These are phyloP conservation scores for Clarireedia homoeocarpa DNA, from an alignment of 2,329 filamentous ascomycete genomes.

Conservation along the genomic window DNA sequence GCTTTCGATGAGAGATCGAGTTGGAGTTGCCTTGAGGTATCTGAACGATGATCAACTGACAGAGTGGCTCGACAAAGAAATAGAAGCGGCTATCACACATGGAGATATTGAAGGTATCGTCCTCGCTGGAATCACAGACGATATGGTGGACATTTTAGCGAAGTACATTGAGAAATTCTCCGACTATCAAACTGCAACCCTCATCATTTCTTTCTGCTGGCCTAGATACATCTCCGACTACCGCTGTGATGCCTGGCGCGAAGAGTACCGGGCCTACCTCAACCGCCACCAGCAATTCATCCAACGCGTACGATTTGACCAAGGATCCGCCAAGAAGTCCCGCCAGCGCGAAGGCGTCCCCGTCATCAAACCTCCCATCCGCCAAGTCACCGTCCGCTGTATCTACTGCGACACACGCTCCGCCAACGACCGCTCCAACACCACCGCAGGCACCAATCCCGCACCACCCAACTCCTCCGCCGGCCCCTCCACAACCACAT, in stretches of 20 bases:
- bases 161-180: conserved; percentile 68
- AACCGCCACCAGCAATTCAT: conserved; percentile 68
- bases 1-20: conserved; percentile 65
- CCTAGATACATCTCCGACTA: conserved; percentile 72
- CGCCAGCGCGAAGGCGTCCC: conserved; percentile 52
- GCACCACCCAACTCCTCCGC: conserved; percentile 10
- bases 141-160: conserved; percentile 66
- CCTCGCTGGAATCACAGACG: conserved; percentile 68
- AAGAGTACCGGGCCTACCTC: conserved; percentile 61
- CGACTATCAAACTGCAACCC: conserved; percentile 71
- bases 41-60: conserved; percentile 55
- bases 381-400: conserved; percentile 69
- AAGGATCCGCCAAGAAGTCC: conserved; percentile 64
- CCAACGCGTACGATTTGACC: conserved; percentile 69
- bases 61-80: conserved; percentile 60
- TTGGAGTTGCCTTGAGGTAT: conserved; percentile 63
- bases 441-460: conserved; percentile 12
- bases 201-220: conserved; percentile 65
- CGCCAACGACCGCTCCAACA: conserved; percentile 32
- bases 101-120: conserved; percentile 73
- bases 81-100: conserved; percentile 49
- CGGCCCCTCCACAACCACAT: conserved; percentile 15
- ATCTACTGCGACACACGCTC: conserved; percentile 64
- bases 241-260: conserved; percentile 67
- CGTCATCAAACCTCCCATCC: conserved; percentile 55